Evolutionary conservation across 139 green algal genomes (phyloP).

Genomic region (Chlamydomonas schloesseri): DNA sequence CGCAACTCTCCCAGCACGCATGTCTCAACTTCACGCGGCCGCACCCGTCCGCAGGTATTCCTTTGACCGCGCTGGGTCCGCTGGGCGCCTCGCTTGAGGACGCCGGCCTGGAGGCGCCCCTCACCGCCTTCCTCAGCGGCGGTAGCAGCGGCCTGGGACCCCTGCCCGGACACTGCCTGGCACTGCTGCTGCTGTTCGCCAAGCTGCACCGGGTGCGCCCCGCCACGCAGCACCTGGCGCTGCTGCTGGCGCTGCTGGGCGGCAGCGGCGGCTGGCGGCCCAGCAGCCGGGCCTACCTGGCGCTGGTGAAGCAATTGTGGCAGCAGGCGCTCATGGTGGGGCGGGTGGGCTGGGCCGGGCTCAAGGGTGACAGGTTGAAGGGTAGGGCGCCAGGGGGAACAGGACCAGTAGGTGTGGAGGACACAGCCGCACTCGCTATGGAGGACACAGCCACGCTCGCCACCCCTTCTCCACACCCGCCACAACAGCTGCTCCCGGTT

Average conservation of each 20-base stretch:
- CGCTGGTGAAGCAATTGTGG: slow-evolving; percentile 17
- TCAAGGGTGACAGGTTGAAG: too few species aligned
- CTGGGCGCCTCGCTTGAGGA: slow-evolving; percentile 31
- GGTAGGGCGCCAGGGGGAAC: too few species aligned
- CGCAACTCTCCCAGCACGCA: too few species aligned
- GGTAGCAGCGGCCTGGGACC: background rate
- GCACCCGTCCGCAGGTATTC: background rate
- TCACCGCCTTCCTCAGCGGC: background rate
- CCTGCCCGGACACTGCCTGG: background rate
- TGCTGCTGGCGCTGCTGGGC: slow-evolving; percentile 32
- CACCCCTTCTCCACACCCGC: too few species aligned
- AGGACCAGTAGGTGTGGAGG: too few species aligned
- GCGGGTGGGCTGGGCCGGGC: too few species aligned
- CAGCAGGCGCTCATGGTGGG: slow-evolving; percentile 8
- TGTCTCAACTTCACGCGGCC: too few species aligned
- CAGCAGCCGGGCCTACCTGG: slow-evolving; percentile 13
- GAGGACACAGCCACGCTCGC: too few species aligned
- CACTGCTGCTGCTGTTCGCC: slow-evolving; percentile 39
- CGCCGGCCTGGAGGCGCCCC: background rate
- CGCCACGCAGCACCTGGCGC: slow-evolving; percentile 21
- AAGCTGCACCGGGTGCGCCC: slow-evolving; percentile 23
- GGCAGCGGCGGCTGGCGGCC: background rate
- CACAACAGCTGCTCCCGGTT: too few species aligned
- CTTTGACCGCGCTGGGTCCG: slow-evolving; percentile 6
- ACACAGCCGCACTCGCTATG: too few species aligned